phyloP scores from a whole-genome alignment of 2,329 filamentous ascomycete genomes.

The Pseudogymnoascus sp. region DNA sequence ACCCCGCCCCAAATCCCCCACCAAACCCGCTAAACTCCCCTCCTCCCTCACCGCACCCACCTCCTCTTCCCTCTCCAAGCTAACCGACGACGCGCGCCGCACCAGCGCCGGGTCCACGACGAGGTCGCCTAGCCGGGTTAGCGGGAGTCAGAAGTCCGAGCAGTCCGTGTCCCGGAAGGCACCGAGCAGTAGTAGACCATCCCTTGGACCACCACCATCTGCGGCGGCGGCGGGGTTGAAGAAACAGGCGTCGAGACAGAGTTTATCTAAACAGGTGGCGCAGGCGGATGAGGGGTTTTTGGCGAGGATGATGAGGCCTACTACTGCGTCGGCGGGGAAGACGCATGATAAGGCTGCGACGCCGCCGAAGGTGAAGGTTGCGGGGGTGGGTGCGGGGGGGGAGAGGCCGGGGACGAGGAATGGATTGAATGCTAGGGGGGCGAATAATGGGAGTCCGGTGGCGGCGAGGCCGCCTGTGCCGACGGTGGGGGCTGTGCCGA shows the following conservation, averaged over 20 bases:
- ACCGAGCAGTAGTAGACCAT: slow-evolving; percentile 22
- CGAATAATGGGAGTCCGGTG: neutral
- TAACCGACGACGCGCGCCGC: slow-evolving; percentile 29
- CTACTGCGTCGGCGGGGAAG: slow-evolving; percentile 59
- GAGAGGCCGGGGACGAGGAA: slow-evolving; percentile 13
- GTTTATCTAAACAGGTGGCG: slow-evolving; percentile 40
- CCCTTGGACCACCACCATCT: slow-evolving; percentile 45
- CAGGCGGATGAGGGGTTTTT: slow-evolving; percentile 63
- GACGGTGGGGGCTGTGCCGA: neutral
- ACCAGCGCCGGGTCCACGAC: slow-evolving; percentile 29
- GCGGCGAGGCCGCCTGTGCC: neutral
- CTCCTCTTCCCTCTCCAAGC: slow-evolving; percentile 58
- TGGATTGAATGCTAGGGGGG: neutral
- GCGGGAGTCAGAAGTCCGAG: slow-evolving; percentile 15
- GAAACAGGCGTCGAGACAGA: slow-evolving; percentile 46
- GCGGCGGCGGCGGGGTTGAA: slow-evolving; percentile 13
- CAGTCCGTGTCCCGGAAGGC: slow-evolving; percentile 19
- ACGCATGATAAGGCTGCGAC: slow-evolving; percentile 48
- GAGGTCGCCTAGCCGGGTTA: slow-evolving; percentile 26
- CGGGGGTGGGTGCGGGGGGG: too few species aligned
- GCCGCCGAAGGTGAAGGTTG: slow-evolving; percentile 2
- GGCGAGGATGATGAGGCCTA: slow-evolving; percentile 75
- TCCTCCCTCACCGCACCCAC: slow-evolving; percentile 62
- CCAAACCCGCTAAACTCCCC: slow-evolving; percentile 57
- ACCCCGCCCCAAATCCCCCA: slow-evolving; percentile 58